These are phyloP conservation scores for Penicillium egyptiacum DNA, from an alignment of 495 filamentous ascomycete species.

Conservation along the genomic window DNA sequence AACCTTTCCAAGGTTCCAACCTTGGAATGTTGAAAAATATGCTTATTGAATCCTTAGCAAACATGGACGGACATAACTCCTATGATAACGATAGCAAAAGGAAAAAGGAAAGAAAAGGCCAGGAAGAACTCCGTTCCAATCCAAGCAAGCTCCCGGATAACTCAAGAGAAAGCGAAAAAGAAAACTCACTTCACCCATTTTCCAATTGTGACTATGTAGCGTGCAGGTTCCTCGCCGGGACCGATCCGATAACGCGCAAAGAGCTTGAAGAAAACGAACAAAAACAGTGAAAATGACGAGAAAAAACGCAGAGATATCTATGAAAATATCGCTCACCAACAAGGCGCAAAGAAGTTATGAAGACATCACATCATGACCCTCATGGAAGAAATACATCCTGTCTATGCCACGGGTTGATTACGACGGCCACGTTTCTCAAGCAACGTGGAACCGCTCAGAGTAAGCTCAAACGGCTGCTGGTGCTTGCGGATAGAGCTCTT, in stretches of 20 bases:
- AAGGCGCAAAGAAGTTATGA: constrained; percentile 11
- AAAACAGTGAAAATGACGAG: constrained; percentile 1
- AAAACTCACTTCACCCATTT: constrained; percentile 7
- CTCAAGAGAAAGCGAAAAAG: constrained; percentile 12
- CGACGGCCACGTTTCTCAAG: constrained; percentile 68
- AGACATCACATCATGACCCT: constrained; percentile 12
- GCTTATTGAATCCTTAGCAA: neutral
- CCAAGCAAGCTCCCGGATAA: constrained; percentile 9
- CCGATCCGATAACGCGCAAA: constrained; percentile 10
- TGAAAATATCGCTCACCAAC: constrained; percentile 13
- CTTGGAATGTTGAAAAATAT: neutral
- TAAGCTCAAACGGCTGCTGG: constrained; percentile 81
- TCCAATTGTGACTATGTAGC: constrained; percentile 14
- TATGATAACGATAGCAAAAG: neutral
- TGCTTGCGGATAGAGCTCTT: constrained; percentile 68
- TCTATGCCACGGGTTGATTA: constrained; percentile 35
- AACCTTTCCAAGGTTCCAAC: neutral
- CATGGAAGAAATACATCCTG: constrained; percentile 5
- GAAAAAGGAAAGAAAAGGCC: neutral
- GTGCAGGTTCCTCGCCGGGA: constrained; percentile 8
- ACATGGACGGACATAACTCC: neutral
- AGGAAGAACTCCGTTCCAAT: constrained; percentile 11
- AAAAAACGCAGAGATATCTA: constrained; percentile 8
- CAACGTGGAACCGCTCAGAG: constrained; percentile 82
- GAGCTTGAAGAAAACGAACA: constrained; percentile 3